phyloP scores from a whole-genome alignment of 768 basidiomycete species.

The Trametes coccinea region DNA sequence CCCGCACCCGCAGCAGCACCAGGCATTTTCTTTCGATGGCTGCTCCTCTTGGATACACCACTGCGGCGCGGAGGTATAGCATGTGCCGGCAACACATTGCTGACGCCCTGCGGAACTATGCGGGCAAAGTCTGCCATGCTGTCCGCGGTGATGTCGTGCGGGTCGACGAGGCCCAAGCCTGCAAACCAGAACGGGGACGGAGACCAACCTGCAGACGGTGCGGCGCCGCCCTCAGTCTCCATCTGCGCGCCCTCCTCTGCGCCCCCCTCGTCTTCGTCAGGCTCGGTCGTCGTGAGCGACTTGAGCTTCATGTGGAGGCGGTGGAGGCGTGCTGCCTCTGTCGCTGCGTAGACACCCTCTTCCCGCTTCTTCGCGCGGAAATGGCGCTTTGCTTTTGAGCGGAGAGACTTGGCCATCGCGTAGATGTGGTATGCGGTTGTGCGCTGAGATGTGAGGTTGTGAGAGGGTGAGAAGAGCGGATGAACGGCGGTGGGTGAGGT shows the following conservation, averaged over 20 bases:
- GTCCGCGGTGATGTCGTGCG: conserved; percentile 54
- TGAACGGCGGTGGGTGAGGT: neutral
- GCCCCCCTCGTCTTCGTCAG: conserved; percentile 29
- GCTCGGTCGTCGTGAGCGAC: conserved; percentile 45
- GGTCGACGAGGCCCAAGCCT: conserved; percentile 54
- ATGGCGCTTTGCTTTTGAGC: conserved; percentile 79
- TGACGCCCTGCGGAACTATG: conserved; percentile 13
- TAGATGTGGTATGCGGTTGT: neutral
- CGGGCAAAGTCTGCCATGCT: conserved; percentile 35
- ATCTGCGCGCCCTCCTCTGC: conserved; percentile 29
- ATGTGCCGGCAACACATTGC: neutral
- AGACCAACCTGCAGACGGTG: conserved; percentile 59
- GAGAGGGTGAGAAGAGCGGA: neutral
- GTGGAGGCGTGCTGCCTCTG: conserved; percentile 74
- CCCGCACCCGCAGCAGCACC: neutral
- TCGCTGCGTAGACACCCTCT: conserved; percentile 70
- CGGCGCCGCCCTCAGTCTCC: conserved; percentile 33
- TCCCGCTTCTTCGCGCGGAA: conserved; percentile 79
- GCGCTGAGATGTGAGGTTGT: too few species aligned
- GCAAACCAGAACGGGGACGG: conserved; percentile 25
- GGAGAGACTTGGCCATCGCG: conserved; percentile 78
- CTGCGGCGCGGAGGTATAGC: neutral
- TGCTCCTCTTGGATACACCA: neutral
- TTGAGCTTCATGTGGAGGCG: conserved; percentile 69
- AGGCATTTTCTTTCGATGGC: neutral